Conservation (phyloP, 2,329 filamentous ascomycete species). For the Diaporthe ilicicola region DNA sequence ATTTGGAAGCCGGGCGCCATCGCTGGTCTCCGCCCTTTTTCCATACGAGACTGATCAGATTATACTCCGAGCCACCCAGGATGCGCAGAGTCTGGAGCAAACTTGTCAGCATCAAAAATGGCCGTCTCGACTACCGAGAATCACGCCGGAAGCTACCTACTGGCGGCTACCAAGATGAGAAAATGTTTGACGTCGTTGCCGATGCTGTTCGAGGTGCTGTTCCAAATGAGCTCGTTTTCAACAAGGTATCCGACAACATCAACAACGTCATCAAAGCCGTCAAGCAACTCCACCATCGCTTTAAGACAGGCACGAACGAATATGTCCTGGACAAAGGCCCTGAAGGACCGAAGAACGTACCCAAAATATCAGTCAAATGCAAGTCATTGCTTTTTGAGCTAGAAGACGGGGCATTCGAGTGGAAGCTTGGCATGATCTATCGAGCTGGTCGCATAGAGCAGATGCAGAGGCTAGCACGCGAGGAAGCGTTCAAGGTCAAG, state of each 20-base stretch:
- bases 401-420: conserved; percentile 96
- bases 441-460: conserved; percentile 89
- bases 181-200: conserved; percentile 81
- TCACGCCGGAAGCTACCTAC: conserved; percentile 72
- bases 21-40: conserved; percentile 88
- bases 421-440: conserved; percentile 96
- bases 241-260: conserved; percentile 92
- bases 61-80: conserved; percentile 88
- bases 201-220: conserved; percentile 90
- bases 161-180: conserved; percentile 73
- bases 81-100: conserved; percentile 87
- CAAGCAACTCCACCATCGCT: conserved; percentile 91
- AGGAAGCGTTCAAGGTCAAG: conserved; percentile 90
- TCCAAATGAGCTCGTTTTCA: conserved; percentile 89
- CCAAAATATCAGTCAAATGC: conserved; percentile 83
- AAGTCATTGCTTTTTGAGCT: conserved; percentile 89
- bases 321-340: conserved; percentile 88
- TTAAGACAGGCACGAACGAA: conserved; percentile 86
- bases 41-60: conserved; percentile 77
- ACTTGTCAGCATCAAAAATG: conserved; percentile 82
- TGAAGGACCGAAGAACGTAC: conserved; percentile 85
- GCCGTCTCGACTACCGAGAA: conserved; percentile 83
- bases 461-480: conserved; percentile 85
- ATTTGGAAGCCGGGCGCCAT: conserved; percentile 83
- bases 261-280: conserved; percentile 87